Conservation (phyloP, 2,329 filamentous ascomycete species). For the Emydomyces testavorans region DNA sequence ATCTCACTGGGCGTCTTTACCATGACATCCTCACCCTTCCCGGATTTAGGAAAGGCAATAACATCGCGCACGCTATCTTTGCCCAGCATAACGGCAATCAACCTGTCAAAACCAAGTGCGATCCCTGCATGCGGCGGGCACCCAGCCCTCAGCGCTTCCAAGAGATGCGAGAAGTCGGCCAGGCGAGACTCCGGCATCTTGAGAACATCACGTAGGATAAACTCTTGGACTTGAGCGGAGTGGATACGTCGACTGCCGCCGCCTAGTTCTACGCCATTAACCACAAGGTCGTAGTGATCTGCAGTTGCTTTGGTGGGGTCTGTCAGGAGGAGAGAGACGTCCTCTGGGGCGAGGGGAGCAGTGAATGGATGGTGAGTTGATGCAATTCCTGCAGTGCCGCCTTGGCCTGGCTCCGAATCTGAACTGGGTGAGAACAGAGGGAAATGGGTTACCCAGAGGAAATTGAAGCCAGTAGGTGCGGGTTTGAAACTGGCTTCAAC, state of each 20-base stretch:
- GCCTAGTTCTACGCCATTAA: slow-evolving; percentile 90
- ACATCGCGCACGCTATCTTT: slow-evolving; percentile 75
- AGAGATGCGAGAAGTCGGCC: slow-evolving; percentile 71
- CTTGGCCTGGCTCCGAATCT: slow-evolving; percentile 63
- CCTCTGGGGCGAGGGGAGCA: slow-evolving; percentile 58
- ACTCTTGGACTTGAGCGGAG: slow-evolving; percentile 67
- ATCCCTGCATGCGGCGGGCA: slow-evolving; percentile 94
- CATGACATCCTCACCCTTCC: slow-evolving; percentile 74
- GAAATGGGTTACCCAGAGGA: slow-evolving; percentile 81
- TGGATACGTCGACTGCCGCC: slow-evolving; percentile 92
- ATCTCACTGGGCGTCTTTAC: slow-evolving; percentile 65
- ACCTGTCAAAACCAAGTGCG: slow-evolving; percentile 79
- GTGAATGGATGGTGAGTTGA: slow-evolving; percentile 96
- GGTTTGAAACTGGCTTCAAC: slow-evolving; percentile 50
- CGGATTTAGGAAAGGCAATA: slow-evolving; percentile 92
- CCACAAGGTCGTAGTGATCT: slow-evolving; percentile 89
- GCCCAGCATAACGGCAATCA: slow-evolving; percentile 68
- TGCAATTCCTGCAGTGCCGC: slow-evolving; percentile 64
- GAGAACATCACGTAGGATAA: slow-evolving; percentile 71
- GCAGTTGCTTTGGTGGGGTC: slow-evolving; percentile 63
- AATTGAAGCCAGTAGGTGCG: slow-evolving; percentile 46
- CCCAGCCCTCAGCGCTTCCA: slow-evolving; percentile 69
- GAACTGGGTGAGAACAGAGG: slow-evolving; percentile 73
- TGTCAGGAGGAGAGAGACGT: slow-evolving; percentile 62
- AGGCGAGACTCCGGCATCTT: slow-evolving; percentile 62